Conservation (phyloP, 2,329 filamentous ascomycete genomes). For the Zymoseptoria tritici region DNA sequence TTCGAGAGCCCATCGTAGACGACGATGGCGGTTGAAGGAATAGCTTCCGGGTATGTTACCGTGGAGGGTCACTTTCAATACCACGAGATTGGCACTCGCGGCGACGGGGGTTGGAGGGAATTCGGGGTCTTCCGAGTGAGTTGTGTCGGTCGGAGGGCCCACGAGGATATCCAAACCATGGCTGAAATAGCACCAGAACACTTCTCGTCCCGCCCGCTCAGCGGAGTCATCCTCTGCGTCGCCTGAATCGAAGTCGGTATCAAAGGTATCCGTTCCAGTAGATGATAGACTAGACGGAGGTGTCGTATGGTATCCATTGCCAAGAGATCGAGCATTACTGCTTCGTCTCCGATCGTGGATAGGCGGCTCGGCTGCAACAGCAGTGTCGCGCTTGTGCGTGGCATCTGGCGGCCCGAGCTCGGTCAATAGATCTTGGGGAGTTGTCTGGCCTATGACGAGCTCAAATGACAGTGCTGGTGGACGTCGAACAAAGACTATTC, state of each 20-base stretch:
- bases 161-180: slow-evolving; percentile 90
- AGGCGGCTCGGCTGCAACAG: slow-evolving; percentile 11
- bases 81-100: slow-evolving; percentile 55
- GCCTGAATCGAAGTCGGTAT: slow-evolving; percentile 41
- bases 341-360: slow-evolving; percentile 15
- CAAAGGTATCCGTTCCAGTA: slow-evolving; percentile 37
- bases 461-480: slow-evolving; percentile 59
- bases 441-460: slow-evolving; percentile 76
- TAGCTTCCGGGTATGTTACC: slow-evolving; percentile 94
- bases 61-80: slow-evolving; percentile 87
- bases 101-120: slow-evolving; percentile 14
- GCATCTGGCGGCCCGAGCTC: slow-evolving; percentile 90
- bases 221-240: slow-evolving; percentile 50
- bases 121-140: slow-evolving; percentile 4
- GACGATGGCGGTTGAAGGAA: slow-evolving; percentile 88
- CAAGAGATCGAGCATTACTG: slow-evolving; percentile 19
- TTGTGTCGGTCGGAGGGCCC: slow-evolving; percentile 56
- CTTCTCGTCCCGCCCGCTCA: slow-evolving; percentile 50
- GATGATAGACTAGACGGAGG: slow-evolving; percentile 33
- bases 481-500: slow-evolving; percentile 68
- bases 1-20: slow-evolving; percentile 72
- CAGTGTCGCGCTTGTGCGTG: slow-evolving; percentile 53
- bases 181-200: slow-evolving; percentile 96
- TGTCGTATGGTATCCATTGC: slow-evolving; percentile 22
- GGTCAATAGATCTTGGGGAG: slow-evolving; percentile 81